phyloP scores from a whole-genome alignment of 2,329 filamentous ascomycete species.

The Fusarium verticillioides region DNA sequence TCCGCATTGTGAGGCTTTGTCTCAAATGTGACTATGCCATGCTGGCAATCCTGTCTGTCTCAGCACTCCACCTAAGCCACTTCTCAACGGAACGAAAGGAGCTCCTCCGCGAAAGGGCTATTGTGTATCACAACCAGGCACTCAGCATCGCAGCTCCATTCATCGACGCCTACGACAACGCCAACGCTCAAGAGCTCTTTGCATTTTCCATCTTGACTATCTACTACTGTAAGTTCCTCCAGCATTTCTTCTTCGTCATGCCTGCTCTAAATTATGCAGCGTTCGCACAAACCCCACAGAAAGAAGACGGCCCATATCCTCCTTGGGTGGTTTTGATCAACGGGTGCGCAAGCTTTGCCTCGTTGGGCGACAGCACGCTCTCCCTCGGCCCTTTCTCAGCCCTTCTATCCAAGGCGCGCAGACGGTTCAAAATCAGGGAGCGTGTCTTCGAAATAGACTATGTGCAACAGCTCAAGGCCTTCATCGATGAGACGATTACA shows the following conservation, averaged over 20 bases:
- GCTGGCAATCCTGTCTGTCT: neutral
- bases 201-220: neutral
- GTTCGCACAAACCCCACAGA: neutral
- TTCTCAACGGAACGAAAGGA: neutral
- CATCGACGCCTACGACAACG: neutral
- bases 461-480: neutral
- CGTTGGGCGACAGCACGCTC: accelerated
- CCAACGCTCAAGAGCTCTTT: neutral
- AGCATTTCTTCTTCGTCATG: accelerated
- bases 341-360: neutral
- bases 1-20: neutral
- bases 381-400: neutral
- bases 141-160: neutral
- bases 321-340: neutral
- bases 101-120: neutral
- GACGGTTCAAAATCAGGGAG: neutral
- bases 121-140: neutral
- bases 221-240: neutral
- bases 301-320: neutral
- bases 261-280: neutral
- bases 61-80: neutral
- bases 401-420: neutral
- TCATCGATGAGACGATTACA: neutral
- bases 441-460: neutral
- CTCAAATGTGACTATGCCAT: neutral